These are phyloP conservation scores for Barnettozyma pratensis DNA, from an alignment of 805 yeast species.

Conservation along the genomic window DNA sequence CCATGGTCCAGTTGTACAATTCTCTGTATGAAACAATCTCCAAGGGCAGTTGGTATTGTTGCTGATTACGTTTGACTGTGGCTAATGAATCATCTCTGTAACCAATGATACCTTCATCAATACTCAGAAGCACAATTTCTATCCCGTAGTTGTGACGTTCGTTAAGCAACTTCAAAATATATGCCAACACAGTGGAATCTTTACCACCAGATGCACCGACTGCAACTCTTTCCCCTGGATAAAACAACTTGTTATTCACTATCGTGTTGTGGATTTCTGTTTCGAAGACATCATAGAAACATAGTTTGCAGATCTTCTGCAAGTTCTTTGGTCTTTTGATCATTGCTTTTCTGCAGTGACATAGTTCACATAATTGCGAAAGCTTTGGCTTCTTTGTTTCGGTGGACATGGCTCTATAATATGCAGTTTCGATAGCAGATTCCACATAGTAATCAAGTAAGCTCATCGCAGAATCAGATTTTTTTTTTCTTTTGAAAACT, in stretches of 20 bases:
- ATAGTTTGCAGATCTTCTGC: slow-evolving; percentile 82
- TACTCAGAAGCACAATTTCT: slow-evolving; percentile 73
- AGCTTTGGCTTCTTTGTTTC: slow-evolving; percentile 24
- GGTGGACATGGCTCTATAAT: neutral
- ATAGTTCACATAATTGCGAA: slow-evolving; percentile 69
- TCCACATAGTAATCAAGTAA: neutral
- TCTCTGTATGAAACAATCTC: slow-evolving; percentile 83
- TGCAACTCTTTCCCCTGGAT: slow-evolving; percentile 82
- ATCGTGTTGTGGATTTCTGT: slow-evolving; percentile 94
- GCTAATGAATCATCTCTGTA: slow-evolving; percentile 96
- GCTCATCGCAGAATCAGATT: slow-evolving; percentile 1
- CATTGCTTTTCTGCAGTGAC: slow-evolving; percentile 77
- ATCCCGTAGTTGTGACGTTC: slow-evolving; percentile 87
- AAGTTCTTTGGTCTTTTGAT: slow-evolving; percentile 89
- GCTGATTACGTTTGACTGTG: slow-evolving; percentile 89
- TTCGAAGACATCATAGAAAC: slow-evolving; percentile 88
- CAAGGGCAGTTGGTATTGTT: slow-evolving; percentile 75
- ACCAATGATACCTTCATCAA: slow-evolving; percentile 97
- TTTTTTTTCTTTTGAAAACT: neutral
- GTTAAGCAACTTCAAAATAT: slow-evolving; percentile 78
- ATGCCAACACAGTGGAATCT: slow-evolving; percentile 93
- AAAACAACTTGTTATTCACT: slow-evolving; percentile 58
- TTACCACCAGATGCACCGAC: slow-evolving; percentile 99
- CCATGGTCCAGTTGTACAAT: slow-evolving; percentile 97
- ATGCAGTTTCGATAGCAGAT: no score